A percentile compares a stretch with the other conserved stretches of the same genome.
These are phyloP conservation scores for Sclerotinia minor DNA, from an alignment of 2,329 filamentous ascomycete genomes.

Conservation along the genomic window DNA sequence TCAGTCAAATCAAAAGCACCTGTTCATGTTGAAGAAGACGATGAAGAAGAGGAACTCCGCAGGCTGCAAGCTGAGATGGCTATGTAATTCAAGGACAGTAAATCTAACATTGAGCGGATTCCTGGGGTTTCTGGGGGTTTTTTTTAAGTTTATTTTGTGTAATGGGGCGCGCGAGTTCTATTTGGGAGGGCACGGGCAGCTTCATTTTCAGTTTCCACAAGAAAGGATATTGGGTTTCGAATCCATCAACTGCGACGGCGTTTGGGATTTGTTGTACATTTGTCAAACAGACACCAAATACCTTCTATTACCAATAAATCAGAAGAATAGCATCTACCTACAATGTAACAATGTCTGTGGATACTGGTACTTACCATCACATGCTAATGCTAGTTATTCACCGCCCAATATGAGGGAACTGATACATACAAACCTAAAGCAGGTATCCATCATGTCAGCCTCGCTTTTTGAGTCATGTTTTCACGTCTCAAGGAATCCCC, in stretches of 20 bases:
- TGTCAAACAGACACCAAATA: conserved; percentile 30
- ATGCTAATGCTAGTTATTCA: background rate
- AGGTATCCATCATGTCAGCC: conserved; percentile 5
- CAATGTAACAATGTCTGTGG: conserved; percentile 18
- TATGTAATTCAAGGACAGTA: conserved; percentile 58
- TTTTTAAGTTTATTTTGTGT: conserved; percentile 29
- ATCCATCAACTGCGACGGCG: conserved; percentile 32
- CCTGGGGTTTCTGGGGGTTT: conserved; percentile 31
- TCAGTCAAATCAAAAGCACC: conserved; percentile 54
- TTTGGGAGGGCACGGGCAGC: conserved; percentile 35
- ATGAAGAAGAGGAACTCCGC: conserved; percentile 91
- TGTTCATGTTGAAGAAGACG: conserved; percentile 69
- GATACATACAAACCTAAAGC: conserved; percentile 1
- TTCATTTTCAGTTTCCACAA: conserved; percentile 29
- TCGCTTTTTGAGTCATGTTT: conserved; percentile 6
- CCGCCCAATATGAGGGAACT: background rate
- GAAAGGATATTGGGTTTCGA: conserved; percentile 27
- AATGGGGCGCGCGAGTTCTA: conserved; percentile 34
- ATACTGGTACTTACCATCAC: background rate
- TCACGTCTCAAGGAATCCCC: background rate
- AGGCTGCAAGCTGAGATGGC: conserved; percentile 97
- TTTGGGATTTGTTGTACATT: conserved; percentile 38
- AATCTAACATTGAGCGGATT: conserved; percentile 22
- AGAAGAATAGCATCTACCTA: conserved; percentile 26
- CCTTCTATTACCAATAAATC: conserved; percentile 25